Percentiles rank a stretch among this genome's conserved stretches.
phyloP scores from a whole-genome alignment of 345 rosid species.

The Lumnitzera littorea region DNA sequence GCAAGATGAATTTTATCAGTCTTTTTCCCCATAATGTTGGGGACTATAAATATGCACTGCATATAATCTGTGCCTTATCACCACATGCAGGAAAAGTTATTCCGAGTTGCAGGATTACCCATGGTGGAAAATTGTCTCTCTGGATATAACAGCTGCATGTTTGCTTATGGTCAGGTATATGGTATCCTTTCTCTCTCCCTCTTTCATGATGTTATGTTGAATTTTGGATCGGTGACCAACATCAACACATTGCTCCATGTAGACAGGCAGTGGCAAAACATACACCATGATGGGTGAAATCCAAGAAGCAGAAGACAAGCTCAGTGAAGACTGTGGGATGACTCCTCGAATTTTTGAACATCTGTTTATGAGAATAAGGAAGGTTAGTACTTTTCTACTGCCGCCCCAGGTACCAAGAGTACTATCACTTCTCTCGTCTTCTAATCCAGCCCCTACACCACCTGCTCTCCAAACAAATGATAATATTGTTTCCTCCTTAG shows the following conservation, averaged over 20 bases:
- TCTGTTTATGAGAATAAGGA: constrained; percentile 67
- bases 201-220: background rate
- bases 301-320: constrained; percentile 39
- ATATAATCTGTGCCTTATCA: too few species aligned
- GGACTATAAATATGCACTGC: too few species aligned
- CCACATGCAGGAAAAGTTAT: constrained; percentile 54
- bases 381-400: constrained; percentile 24
- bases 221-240: background rate
- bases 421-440: background rate
- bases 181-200: background rate
- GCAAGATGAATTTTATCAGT: too few species aligned
- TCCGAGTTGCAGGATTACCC: constrained; percentile 72
- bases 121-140: constrained; percentile 97
- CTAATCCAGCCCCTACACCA: background rate
- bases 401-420: too few species aligned
- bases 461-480: background rate
- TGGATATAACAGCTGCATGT: constrained; percentile 92
- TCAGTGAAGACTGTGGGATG: constrained; percentile 67
- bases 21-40: too few species aligned
- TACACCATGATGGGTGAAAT: constrained; percentile 95
- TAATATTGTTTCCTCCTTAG: background rate
- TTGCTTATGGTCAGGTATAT: constrained; percentile 91
- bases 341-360: constrained; percentile 82
- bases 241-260: constrained; percentile 17
- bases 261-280: constrained; percentile 99